Evolutionary conservation across 1,139 yeast species (phyloP).

Genomic region (Protomyces macrosporus): DNA sequence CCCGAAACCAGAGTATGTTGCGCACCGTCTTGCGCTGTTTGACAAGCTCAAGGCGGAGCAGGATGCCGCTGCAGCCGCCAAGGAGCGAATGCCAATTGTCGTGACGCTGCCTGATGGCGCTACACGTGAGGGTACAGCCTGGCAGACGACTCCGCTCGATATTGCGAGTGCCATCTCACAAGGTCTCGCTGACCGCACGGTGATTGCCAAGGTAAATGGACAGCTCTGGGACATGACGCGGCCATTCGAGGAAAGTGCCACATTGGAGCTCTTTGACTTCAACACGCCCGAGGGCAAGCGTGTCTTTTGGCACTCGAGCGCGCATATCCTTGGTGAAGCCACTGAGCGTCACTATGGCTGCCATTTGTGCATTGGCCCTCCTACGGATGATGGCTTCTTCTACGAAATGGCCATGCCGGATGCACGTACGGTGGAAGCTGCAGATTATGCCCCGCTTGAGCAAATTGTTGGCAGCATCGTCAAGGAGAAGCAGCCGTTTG

Average conservation of each 20-base stretch:
- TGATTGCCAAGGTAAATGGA: slow-evolving; percentile 87
- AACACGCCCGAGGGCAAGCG: slow-evolving; percentile 75
- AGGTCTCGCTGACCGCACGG: slow-evolving; percentile 80
- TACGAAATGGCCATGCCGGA: slow-evolving; percentile 84
- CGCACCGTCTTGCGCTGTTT: slow-evolving; percentile 69
- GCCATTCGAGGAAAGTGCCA: slow-evolving; percentile 72
- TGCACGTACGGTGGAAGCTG: slow-evolving; percentile 61
- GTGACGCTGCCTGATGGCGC: slow-evolving; percentile 86
- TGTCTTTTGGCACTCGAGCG: slow-evolving; percentile 98
- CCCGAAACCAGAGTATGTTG: slow-evolving; percentile 82
- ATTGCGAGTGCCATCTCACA: slow-evolving; percentile 82
- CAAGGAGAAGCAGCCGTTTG: slow-evolving; percentile 94
- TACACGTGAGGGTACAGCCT: slow-evolving; percentile 68
- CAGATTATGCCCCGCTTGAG: slow-evolving; percentile 81
- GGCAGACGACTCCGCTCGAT: slow-evolving; percentile 85
- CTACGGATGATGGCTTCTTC: slow-evolving; percentile 96
- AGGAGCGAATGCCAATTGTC: slow-evolving; percentile 57
- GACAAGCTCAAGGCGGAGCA: slow-evolving; percentile 74
- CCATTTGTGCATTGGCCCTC: slow-evolving; percentile 90
- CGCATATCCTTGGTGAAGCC: slow-evolving; percentile 97
- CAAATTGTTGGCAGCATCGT: slow-evolving; percentile 83
- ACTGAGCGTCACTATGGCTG: slow-evolving; percentile 96
- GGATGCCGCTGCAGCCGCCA: slow-evolving; percentile 53
- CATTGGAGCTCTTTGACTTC: slow-evolving; percentile 73
- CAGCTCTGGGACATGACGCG: slow-evolving; percentile 92